These are phyloP conservation scores for Hypoxylon sp. DNA, from an alignment of 2,329 filamentous ascomycete genomes.

Conservation along the genomic window DNA sequence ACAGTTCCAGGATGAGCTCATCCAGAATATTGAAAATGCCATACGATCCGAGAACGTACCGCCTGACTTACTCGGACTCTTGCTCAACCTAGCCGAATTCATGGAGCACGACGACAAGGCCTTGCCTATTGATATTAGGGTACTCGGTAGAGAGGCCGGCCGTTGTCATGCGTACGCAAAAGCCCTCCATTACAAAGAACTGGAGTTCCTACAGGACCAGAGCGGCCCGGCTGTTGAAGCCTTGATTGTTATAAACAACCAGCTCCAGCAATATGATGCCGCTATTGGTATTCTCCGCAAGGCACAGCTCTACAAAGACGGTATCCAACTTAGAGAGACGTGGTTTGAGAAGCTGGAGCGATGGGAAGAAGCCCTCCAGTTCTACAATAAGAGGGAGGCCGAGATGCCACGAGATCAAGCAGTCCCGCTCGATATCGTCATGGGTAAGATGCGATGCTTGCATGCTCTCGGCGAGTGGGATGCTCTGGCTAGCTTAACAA, in stretches of 20 bases:
- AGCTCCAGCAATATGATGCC: conserved; percentile 97
- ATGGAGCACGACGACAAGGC: conserved; percentile 99
- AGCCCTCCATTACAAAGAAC: conserved; percentile 97
- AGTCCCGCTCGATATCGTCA: conserved; percentile 89
- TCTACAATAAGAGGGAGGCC: conserved; percentile 87
- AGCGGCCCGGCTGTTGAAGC: conserved; percentile 96
- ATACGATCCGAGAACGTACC: conserved; percentile 96
- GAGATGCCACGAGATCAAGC: conserved; percentile 71
- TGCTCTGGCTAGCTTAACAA: conserved; percentile 85
- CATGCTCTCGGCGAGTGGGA: conserved; percentile 99
- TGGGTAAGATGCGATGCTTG: conserved; percentile 99
- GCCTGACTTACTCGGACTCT: conserved; percentile 91
- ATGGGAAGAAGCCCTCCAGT: conserved; percentile 96
- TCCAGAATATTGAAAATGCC: conserved; percentile 94
- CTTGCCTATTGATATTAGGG: conserved; percentile 94
- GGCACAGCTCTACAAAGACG: conserved; percentile 93
- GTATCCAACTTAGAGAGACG: conserved; percentile 93
- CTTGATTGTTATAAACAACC: conserved; percentile 98
- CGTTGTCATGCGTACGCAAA: conserved; percentile 99
- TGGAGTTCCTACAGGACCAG: conserved; percentile 98
- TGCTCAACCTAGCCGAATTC: conserved; percentile 97
- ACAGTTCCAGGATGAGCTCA: conserved; percentile 95
- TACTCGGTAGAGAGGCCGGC: conserved; percentile 92
- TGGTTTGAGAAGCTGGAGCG: conserved; percentile 99
- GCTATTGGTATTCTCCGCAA: conserved; percentile 98